A percentile compares a stretch with the other conserved stretches of the same genome.
Evolutionary conservation across 768 basidiomycete species (phyloP).

Genomic region (Coprinopsis sp.): DNA sequence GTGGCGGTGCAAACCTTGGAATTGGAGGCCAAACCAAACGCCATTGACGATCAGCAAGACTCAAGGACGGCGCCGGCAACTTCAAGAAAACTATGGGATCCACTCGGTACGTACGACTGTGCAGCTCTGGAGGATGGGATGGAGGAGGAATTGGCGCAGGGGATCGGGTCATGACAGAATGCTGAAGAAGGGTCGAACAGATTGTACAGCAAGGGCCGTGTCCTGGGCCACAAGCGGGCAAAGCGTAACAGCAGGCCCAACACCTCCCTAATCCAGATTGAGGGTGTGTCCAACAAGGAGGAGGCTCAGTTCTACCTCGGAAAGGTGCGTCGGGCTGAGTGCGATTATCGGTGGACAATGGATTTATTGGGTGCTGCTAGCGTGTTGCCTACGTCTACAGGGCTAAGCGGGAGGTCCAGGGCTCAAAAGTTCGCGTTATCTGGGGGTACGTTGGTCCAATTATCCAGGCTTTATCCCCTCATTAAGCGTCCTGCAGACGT

Average conservation of each 20-base stretch:
- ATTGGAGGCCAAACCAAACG: too few relatives aligned
- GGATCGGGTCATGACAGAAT: too few relatives aligned
- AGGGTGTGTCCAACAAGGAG: constrained; percentile 90
- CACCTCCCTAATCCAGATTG: constrained; percentile 95
- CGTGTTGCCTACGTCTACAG: constrained; percentile 98
- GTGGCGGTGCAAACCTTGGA: too few relatives aligned
- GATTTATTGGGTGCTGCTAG: constrained; percentile 34
- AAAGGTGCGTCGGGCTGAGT: constrained; percentile 59
- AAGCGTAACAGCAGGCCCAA: constrained; percentile 96
- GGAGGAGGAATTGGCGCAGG: too few relatives aligned
- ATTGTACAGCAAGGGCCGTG: constrained; percentile 94
- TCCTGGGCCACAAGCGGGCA: constrained; percentile 97
- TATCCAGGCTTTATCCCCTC: background rate
- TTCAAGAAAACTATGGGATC: too few relatives aligned
- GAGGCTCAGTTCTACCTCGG: constrained; percentile 98
- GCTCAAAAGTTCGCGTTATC: constrained; percentile 95
- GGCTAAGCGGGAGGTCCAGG: constrained; percentile 90
- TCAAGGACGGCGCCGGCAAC: too few relatives aligned
- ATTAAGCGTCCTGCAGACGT: constrained; percentile 47
- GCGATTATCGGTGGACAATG: constrained; percentile 1
- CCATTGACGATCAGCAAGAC: too few relatives aligned
- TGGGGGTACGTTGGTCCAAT: constrained; percentile 73
- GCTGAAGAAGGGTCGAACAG: too few relatives aligned
- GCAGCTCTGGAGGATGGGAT: too few relatives aligned
- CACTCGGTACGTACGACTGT: too few relatives aligned